These are phyloP conservation scores for Hyaloraphidium curvatum DNA, from an alignment of 192 early-diverging fungal species.

Conservation along the genomic window DNA sequence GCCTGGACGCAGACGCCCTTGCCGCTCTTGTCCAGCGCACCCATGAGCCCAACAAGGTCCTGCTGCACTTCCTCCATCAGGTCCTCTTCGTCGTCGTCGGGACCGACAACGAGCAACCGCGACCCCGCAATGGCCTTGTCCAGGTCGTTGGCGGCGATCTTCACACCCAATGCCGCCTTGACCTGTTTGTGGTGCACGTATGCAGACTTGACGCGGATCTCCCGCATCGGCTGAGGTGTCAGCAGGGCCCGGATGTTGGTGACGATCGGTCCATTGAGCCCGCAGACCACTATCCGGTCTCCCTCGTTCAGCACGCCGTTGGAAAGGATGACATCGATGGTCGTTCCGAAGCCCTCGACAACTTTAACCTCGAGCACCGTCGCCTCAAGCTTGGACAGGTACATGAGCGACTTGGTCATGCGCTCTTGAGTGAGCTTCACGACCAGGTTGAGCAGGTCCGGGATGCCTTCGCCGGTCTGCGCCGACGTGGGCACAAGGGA, in stretches of 20 bases:
- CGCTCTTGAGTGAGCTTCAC: slow-evolving; percentile 80
- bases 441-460: slow-evolving; percentile 84
- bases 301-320: slow-evolving; percentile 91
- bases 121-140: slow-evolving; percentile 96
- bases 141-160: slow-evolving; percentile 81
- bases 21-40: slow-evolving; percentile 61
- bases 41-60: slow-evolving; percentile 59
- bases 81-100: slow-evolving; percentile 92
- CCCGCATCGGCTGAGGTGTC: slow-evolving; percentile 97
- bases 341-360: slow-evolving; percentile 65
- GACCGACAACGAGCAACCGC: slow-evolving; percentile 73
- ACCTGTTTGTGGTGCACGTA: slow-evolving; percentile 93
- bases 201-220: slow-evolving; percentile 87
- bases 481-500: slow-evolving; percentile 95
- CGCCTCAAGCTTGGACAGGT: slow-evolving; percentile 85
- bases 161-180: slow-evolving; percentile 92
- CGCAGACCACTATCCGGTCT: slow-evolving; percentile 88
- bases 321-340: slow-evolving; percentile 88
- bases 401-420: slow-evolving; percentile 93
- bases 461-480: slow-evolving; percentile 94
- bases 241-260: slow-evolving; percentile 83
- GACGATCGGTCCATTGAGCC: slow-evolving; percentile 81
- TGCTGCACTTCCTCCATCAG: slow-evolving; percentile 86
- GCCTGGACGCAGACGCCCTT: slow-evolving; percentile 96
- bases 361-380: slow-evolving; percentile 99